Base-by-base conservation (phyloP, 495 filamentous ascomycete species). In the Aspergillus ostianus region DNA sequence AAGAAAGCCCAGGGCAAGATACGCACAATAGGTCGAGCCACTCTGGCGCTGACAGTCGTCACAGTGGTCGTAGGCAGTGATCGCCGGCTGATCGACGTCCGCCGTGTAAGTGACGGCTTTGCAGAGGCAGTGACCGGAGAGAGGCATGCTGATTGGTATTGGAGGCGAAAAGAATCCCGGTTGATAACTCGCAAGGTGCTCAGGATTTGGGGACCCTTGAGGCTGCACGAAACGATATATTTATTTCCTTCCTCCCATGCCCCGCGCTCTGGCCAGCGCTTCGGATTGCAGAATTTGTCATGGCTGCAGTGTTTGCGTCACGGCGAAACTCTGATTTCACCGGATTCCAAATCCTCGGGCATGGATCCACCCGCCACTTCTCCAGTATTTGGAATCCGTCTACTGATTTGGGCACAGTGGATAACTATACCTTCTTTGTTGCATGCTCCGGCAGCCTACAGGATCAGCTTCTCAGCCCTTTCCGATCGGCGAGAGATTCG, bases 1-100 rank as follows among this genome's bases (percentile, higher is more conserved):
- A 32, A 32, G 1, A 32, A 32, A 32, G 30, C 30, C 36, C 15
- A 41, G 10, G 3, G 36, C 23, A 17, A 5, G 3, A 13, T 4
- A 63, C 66, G 12, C 72, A 88, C 85, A 89, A 69, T 89, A 89
- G 57, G 85, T 86, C 8, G 85, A 87, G 56, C 86, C 86, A 53
- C 75, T 79, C 72, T 89, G 86, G 64, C 86, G 84, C 69, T 89
- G 86, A 78, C 86, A 89, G 70, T 88, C 86, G 64, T 89, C 86
- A 65, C 86, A 89, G 77, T 89, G 86, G 65, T 89, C 86, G 67
- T 88, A 88, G 63, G 77, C 85, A 29, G 80, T 81, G 60, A 85
- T 50, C 55, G 82, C 44, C 46, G 85, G 85, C 15, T 70, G 63
- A 15, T 85, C 82, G 29, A 82, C 68, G 67, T 83, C 82, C 48